Evolutionary conservation across 352 stramenopile species (phyloP).

Genomic region (Phytophthora tentaculata): DNA sequence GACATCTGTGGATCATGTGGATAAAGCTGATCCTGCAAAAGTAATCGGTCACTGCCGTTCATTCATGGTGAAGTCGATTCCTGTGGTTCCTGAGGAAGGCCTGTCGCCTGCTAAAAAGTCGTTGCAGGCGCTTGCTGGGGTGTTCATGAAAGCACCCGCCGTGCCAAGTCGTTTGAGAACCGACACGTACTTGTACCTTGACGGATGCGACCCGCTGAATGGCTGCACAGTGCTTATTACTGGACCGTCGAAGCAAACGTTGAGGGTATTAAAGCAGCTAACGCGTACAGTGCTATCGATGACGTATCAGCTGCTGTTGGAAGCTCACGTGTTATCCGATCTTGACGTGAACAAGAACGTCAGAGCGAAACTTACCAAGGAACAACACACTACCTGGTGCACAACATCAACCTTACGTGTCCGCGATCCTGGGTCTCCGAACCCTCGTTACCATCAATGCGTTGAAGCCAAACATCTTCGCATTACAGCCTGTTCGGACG

Average conservation of each 20-base stretch:
- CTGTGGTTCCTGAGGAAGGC: constrained; percentile 49
- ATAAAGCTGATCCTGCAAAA: constrained; percentile 51
- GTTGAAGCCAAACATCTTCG: constrained; percentile 71
- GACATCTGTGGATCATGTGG: constrained; percentile 93
- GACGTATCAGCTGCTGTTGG: constrained; percentile 96
- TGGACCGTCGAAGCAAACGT: constrained; percentile 83
- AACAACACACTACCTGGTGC: constrained; percentile 64
- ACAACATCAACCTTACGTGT: constrained; percentile 78
- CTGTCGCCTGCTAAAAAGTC: constrained; percentile 35
- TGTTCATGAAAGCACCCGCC: constrained; percentile 34
- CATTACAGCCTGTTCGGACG: constrained; percentile 64
- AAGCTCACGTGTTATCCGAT: constrained; percentile 94
- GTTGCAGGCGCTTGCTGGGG: constrained; percentile 33
- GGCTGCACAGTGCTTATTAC: constrained; percentile 95
- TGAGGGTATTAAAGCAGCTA: constrained; percentile 94
- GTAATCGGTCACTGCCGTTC: constrained; percentile 72
- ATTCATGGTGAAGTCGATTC: constrained; percentile 73
- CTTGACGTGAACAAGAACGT: constrained; percentile 64
- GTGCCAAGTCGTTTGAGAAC: constrained; percentile 46
- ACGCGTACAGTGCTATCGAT: constrained; percentile 91
- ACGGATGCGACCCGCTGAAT: constrained; percentile 94
- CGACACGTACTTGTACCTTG: constrained; percentile 94
- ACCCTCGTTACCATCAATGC: constrained; percentile 75
- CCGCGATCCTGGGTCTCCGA: constrained; percentile 49
- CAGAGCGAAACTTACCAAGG: constrained; percentile 22